A percentile compares a stretch with the other conserved stretches of the same genome.
Evolutionary conservation across 768 basidiomycete genomes (phyloP).

Genomic region (Fistulinella prunicolor): DNA sequence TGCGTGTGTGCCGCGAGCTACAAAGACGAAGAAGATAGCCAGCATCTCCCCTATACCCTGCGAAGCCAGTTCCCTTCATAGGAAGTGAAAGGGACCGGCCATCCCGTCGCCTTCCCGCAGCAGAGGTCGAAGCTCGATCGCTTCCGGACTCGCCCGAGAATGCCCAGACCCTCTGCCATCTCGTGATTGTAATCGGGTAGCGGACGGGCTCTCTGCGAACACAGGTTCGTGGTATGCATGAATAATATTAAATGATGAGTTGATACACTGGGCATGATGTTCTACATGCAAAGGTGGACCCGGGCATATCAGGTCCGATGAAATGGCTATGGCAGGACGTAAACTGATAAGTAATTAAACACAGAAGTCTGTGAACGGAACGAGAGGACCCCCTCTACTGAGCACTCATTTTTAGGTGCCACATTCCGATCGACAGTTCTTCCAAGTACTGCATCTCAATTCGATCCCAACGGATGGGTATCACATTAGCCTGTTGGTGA

Average conservation of each 20-base stretch:
- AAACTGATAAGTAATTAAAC: conserved; percentile 9
- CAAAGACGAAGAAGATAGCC: too few species aligned
- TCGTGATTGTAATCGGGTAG: too few species aligned
- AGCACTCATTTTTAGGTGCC: conserved; percentile 61
- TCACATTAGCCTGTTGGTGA: conserved; percentile 54
- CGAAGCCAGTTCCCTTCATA: neutral
- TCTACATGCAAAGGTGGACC: conserved; percentile 8
- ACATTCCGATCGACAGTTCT: conserved; percentile 63
- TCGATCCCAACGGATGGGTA: conserved; percentile 67
- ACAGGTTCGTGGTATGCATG: conserved; percentile 8
- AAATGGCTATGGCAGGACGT: conserved; percentile 5
- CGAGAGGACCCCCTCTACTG: conserved; percentile 15
- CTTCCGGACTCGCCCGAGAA: neutral
- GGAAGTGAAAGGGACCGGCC: too few species aligned
- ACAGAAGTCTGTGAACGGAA: neutral
- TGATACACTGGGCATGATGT: conserved; percentile 20
- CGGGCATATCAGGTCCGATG: conserved; percentile 14
- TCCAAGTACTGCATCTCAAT: conserved; percentile 71
- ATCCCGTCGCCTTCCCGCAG: conserved; percentile 6
- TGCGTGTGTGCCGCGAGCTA: too few species aligned
- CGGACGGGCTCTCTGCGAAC: neutral
- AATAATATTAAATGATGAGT: conserved; percentile 21
- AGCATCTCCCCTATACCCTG: conserved; percentile 14
- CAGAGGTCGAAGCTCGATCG: conserved; percentile 3
- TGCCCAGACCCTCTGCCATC: too few species aligned